A percentile compares a stretch with the other conserved stretches of the same genome.
Conservation (phyloP, 2,329 filamentous ascomycete species). For the Arthrobotrys iridis region DNA sequence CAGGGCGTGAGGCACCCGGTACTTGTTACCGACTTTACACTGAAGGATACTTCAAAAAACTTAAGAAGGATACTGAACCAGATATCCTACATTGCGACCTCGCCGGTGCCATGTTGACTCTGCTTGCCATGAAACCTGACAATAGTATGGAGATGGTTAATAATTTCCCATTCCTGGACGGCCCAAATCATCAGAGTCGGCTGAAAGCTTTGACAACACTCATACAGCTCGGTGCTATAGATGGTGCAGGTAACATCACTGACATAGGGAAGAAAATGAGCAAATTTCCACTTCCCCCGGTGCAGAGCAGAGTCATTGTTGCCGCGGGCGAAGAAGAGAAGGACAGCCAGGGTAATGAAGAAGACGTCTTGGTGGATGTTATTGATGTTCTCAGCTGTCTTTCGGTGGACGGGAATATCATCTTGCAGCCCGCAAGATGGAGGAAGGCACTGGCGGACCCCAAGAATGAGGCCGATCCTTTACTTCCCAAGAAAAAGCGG, state of each 20-base stretch:
- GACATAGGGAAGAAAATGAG: conserved; percentile 79
- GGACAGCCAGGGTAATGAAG: conserved; percentile 56
- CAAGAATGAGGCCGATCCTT: conserved; percentile 26
- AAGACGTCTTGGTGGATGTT: conserved; percentile 78
- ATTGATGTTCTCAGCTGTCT: conserved; percentile 70
- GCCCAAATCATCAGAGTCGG: conserved; percentile 78
- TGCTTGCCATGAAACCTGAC: conserved; percentile 73
- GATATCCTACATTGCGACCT: conserved; percentile 93
- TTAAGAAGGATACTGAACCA: conserved; percentile 80
- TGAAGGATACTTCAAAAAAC: conserved; percentile 72
- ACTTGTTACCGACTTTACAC: conserved; percentile 93
- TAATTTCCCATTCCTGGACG: conserved; percentile 84
- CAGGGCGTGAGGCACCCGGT: conserved; percentile 88
- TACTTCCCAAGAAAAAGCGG: conserved; percentile 44
- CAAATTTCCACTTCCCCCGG: conserved; percentile 81
- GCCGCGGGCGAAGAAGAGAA: conserved; percentile 75
- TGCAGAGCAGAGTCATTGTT: conserved; percentile 82
- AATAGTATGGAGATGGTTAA: conserved; percentile 84
- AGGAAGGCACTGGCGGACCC: conserved; percentile 21
- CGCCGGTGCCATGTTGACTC: conserved; percentile 83
- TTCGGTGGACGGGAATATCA: conserved; percentile 56
- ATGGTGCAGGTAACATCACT: conserved; percentile 77
- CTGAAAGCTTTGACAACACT: conserved; percentile 84
- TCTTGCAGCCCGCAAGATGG: conserved; percentile 54
- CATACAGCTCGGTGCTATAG: conserved; percentile 78